Percentiles rank a stretch among this genome's conserved stretches.
Evolutionary conservation across 2,329 filamentous ascomycete genomes (phyloP).

Genomic region (Aspergillus floridensis): DNA sequence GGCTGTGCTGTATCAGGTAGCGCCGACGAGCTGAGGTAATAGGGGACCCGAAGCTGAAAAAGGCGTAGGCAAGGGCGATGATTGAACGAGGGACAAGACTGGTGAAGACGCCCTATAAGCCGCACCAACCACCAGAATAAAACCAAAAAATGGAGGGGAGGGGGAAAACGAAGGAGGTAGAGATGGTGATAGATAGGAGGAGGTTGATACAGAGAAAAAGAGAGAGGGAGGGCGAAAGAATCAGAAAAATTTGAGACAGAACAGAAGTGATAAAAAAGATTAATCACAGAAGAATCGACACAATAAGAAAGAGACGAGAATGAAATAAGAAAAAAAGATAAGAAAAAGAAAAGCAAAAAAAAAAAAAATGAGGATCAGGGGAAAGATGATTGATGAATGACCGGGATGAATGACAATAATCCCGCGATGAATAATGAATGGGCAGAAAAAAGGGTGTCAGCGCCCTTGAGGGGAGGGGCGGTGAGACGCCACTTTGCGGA

Average conservation of each 20-base stretch:
- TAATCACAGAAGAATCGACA: slow-evolving; percentile 5
- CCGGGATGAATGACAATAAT: not conserved
- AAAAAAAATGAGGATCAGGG: not conserved
- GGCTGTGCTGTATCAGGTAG: not conserved
- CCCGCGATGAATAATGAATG: not conserved
- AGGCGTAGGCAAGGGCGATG: slow-evolving; percentile 7
- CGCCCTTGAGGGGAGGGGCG: not conserved
- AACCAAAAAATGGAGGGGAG: slow-evolving; percentile 11
- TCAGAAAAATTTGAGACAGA: slow-evolving; percentile 18
- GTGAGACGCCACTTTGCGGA: not conserved
- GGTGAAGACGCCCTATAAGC: slow-evolving; percentile 9
- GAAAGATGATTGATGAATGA: not conserved
- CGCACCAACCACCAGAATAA: slow-evolving; percentile 8
- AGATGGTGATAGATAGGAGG: slow-evolving; percentile 1
- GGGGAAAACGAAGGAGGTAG: slow-evolving; percentile 12
- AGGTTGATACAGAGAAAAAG: slow-evolving; percentile 12
- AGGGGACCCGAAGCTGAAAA: slow-evolving; percentile 1
- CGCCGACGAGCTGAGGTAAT: slow-evolving; percentile 1
- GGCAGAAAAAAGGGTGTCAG: slow-evolving; percentile 2
- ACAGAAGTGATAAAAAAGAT: slow-evolving; percentile 14
- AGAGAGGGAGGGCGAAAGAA: slow-evolving; percentile 12
- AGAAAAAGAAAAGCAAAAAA: slow-evolving; percentile 4
- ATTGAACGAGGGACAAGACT: not conserved
- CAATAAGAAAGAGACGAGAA: slow-evolving; percentile 7
- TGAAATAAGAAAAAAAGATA: slow-evolving; percentile 2